Conservation (phyloP, 75 land plant species). For the Selaginella moellendorffii region DNA sequence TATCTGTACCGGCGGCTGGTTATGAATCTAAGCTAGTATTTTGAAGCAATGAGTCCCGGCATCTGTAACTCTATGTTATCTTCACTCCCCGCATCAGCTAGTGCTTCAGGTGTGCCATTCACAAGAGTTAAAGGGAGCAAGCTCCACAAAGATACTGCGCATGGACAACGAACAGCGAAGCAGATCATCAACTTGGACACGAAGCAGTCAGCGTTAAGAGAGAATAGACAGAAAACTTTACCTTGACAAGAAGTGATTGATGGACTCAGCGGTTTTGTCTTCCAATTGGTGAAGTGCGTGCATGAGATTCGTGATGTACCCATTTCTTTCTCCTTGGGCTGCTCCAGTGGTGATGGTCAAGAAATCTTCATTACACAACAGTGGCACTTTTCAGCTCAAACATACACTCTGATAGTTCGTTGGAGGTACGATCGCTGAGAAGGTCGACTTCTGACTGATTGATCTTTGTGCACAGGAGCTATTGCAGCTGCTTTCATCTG, state of each 20-base stretch:
- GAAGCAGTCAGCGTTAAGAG: neutral
- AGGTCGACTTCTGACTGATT: neutral
- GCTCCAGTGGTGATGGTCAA: constrained; percentile 50
- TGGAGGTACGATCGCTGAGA: constrained; percentile 36
- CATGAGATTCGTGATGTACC: constrained; percentile 80
- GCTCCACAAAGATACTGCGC: too few relatives aligned
- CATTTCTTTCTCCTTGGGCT: constrained; percentile 80
- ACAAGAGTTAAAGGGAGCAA: constrained; percentile 66
- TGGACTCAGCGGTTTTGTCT: constrained; percentile 33
- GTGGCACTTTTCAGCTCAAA: constrained; percentile 85
- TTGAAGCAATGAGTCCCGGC: constrained; percentile 88
- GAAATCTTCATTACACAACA: constrained; percentile 78
- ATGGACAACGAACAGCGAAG: too few relatives aligned
- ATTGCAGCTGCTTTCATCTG: constrained; percentile 66
- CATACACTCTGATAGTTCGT: constrained; percentile 54
- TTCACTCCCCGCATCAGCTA: constrained; percentile 89
- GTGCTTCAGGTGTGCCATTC: constrained; percentile 55
- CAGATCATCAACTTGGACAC: too few relatives aligned
- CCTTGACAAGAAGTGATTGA: constrained; percentile 78
- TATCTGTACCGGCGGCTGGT: constrained; percentile 84
- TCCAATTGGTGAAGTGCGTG: constrained; percentile 57
- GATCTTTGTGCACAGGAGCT: constrained; percentile 41
- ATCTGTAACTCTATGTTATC: constrained; percentile 58
- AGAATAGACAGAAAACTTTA: constrained; percentile 6
- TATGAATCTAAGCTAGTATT: constrained; percentile 84